These are phyloP conservation scores for Pterothamnion heteromorphum DNA, from an alignment of 31 red algal genomes.

Conservation along the genomic window DNA sequence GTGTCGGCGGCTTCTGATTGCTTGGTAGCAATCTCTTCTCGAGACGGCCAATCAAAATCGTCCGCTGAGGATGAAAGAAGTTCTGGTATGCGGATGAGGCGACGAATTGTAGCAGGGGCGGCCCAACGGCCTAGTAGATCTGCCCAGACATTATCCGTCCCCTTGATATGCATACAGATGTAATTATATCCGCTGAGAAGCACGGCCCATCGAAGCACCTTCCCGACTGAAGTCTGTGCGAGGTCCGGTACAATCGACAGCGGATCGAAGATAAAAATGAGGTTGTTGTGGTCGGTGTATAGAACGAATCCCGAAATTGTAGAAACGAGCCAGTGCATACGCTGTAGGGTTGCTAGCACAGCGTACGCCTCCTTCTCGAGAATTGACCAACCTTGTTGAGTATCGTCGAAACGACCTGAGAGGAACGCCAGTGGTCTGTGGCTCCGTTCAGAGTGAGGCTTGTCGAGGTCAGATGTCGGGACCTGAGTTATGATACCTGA, in stretches of 20 bases:
- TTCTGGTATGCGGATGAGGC: neutral
- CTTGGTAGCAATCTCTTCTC: neutral
- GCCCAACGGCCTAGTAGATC: constrained; percentile 36
- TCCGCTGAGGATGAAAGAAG: neutral
- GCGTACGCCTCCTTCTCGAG: neutral
- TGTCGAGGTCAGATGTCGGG: neutral
- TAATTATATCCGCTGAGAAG: constrained; percentile 18
- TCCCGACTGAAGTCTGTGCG: neutral
- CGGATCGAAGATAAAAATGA: neutral
- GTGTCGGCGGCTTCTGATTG: neutral
- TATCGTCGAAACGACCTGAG: neutral
- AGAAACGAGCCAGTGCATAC: neutral
- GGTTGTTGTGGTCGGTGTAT: constrained; percentile 11
- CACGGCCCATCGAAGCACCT: constrained; percentile 43
- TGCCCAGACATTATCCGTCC: constrained; percentile 5
- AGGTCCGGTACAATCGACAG: neutral
- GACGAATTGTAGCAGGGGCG: neutral
- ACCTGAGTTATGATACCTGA: neutral
- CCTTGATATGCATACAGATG: constrained; percentile 34
- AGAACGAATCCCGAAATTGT: neutral
- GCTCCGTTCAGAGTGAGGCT: neutral
- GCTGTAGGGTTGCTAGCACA: neutral
- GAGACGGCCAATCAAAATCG: neutral
- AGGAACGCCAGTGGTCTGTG: neutral
- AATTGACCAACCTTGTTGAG: neutral